Percentiles rank a stretch among this genome's conserved stretches.
These are phyloP conservation scores for Royoungia palumana DNA, from an alignment of 768 basidiomycete genomes.

Conservation along the genomic window DNA sequence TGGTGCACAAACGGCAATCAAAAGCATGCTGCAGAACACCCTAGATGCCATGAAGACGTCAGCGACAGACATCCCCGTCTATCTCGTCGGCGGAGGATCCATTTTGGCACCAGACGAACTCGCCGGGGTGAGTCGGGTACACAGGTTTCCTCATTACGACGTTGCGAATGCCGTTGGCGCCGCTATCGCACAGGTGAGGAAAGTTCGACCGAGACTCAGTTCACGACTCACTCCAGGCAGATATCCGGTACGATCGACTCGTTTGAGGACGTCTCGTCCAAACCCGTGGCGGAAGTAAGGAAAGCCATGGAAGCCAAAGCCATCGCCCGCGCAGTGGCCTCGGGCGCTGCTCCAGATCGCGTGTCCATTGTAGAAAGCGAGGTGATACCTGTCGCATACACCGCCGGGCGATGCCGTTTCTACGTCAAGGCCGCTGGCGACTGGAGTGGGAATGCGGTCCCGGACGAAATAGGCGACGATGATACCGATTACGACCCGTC, in stretches of 20 bases:
- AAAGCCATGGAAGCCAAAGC: constrained; percentile 37
- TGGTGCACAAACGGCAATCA: constrained; percentile 40
- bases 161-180: constrained; percentile 65
- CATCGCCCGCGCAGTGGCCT: constrained; percentile 41
- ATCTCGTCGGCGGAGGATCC: constrained; percentile 65
- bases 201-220: neutral
- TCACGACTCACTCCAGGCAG: constrained; percentile 12
- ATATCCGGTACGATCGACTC: constrained; percentile 46
- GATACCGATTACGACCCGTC: constrained; percentile 1
- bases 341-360: constrained; percentile 42
- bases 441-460: constrained; percentile 28
- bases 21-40: constrained; percentile 41
- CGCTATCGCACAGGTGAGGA: constrained; percentile 38
- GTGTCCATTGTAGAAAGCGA: constrained; percentile 55
- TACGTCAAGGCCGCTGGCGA: constrained; percentile 64
- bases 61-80: constrained; percentile 50
- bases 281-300: constrained; percentile 30
- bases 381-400: constrained; percentile 43
- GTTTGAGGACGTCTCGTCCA: constrained; percentile 39
- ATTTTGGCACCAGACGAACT: constrained; percentile 53
- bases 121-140: constrained; percentile 48
- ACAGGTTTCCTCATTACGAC: constrained; percentile 47
- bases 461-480: constrained; percentile 19
- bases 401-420: constrained; percentile 36
- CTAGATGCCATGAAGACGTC: constrained; percentile 67